These are phyloP conservation scores for Mycosphaerella arachidis DNA, from an alignment of 2,329 filamentous ascomycete genomes.

Conservation along the genomic window DNA sequence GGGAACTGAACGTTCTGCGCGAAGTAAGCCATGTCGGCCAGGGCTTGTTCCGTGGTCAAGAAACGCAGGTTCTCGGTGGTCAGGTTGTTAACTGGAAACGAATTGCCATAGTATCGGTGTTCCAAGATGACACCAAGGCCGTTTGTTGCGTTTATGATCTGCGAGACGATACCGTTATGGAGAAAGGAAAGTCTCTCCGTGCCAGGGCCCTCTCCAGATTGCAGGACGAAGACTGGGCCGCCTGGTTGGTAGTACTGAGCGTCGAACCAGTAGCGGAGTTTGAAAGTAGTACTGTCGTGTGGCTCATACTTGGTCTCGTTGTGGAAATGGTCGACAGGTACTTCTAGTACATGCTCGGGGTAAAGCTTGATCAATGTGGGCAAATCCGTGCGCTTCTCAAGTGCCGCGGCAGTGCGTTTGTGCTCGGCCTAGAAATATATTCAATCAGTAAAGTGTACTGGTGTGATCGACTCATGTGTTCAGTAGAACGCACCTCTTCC, in stretches of 20 bases:
- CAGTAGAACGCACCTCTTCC: not conserved
- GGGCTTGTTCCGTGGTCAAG: conserved; percentile 74
- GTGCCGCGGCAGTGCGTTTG: conserved; percentile 1
- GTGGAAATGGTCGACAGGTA: conserved; percentile 75
- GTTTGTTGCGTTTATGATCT: conserved; percentile 64
- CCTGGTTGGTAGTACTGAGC: conserved; percentile 68
- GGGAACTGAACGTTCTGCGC: conserved; percentile 66
- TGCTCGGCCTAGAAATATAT: not conserved
- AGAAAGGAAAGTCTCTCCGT: conserved; percentile 63
- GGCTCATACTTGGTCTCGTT: conserved; percentile 74
- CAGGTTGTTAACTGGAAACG: conserved; percentile 64
- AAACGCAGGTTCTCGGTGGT: conserved; percentile 70
- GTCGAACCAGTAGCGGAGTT: conserved; percentile 80
- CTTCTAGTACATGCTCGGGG: conserved; percentile 49
- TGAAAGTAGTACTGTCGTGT: conserved; percentile 64
- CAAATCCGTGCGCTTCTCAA: conserved; percentile 18
- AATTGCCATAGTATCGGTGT: conserved; percentile 80
- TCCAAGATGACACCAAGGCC: conserved; percentile 78
- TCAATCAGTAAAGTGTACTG: not conserved
- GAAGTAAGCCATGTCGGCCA: conserved; percentile 80
- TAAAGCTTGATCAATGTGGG: conserved; percentile 38
- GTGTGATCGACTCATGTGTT: not conserved
- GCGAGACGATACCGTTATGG: conserved; percentile 70
- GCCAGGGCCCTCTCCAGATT: conserved; percentile 65
- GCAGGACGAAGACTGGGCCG: conserved; percentile 75